Base-by-base conservation (phyloP, 2,329 filamentous ascomycete genomes). In the Ascomycota sp. region DNA sequence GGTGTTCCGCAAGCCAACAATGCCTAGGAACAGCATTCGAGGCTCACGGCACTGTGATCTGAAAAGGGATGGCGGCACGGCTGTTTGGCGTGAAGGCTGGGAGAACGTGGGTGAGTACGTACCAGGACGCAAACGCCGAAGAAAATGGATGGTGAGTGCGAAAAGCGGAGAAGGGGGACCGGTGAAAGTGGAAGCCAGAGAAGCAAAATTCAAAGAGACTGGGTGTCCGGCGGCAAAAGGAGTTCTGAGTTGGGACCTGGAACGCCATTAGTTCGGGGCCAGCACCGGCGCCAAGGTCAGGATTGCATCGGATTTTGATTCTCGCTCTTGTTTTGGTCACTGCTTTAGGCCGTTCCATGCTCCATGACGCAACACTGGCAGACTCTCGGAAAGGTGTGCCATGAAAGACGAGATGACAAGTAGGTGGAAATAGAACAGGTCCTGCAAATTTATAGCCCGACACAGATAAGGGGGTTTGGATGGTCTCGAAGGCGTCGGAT, bases 1-100 rank as follows among this genome's bases (percentile, higher is more conserved):
- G 73, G 76, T 38, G 65, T 59, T 36, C 52, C 63, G 29, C 64
- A 66, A 47, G 44, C 54, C 29, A 58, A 63, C 40, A 69, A 65
- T 39, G 63, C 60, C 40, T 69, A 53, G 42, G 33, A 23, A 32
- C 25, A 30, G 13, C 19, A 30, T 23, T 15, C 32, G 20, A 38
- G n/a, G 23, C 13, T 25, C 7, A 20, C 25, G 15, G 21, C 27
- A 19, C 23, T 33, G 29, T 28, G 23, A 25, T 19, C 11, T 29
- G 15, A 27, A 31, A 17, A 23, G 31, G 13, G 15, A 17, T 17
- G 15, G 15, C 15, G 15, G 15, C 15, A 17, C 15, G 15, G 15
- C 15, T 17, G 15, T 17, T 17, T 17, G 15, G 15, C 15, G 15
- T 17, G 15, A 17, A 17, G 15, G 15, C 15, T 17, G 15, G 15